Conservation (phyloP, 768 basidiomycete species). For the Pleurotus sapidus region DNA sequence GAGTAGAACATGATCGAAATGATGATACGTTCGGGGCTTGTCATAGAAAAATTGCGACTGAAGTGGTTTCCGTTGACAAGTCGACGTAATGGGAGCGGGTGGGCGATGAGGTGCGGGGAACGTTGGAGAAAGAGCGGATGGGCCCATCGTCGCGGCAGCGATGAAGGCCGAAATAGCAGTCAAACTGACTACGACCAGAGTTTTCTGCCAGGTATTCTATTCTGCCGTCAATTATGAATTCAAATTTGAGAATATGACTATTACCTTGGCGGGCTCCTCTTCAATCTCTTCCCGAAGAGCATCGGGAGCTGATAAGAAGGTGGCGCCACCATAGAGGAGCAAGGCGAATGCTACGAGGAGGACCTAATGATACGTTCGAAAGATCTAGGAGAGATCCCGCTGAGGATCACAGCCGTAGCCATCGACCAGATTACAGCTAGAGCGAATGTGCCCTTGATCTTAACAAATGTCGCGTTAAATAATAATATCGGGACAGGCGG, state of each 20-base stretch:
- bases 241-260: not conserved
- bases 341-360: not conserved
- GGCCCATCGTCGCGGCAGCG: not conserved
- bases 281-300: not conserved
- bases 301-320: not conserved
- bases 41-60: not conserved
- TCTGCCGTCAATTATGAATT: not conserved
- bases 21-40: conserved; percentile 13
- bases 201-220: not conserved
- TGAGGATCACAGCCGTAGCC: not conserved
- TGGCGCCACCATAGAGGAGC: not conserved
- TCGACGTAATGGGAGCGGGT: not conserved
- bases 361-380: not conserved
- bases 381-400: not conserved
- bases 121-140: not conserved
- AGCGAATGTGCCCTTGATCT: not conserved
- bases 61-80: not conserved
- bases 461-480: not conserved
- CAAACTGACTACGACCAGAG: not conserved
- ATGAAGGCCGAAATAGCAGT: not conserved
- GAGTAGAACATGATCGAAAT: conserved; percentile 40
- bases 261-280: not conserved
- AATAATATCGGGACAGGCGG: not conserved
- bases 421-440: not conserved
- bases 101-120: not conserved